Evolutionary conservation across 257 asterid species (phyloP).

Genomic region (Linderniella brevidens): DNA sequence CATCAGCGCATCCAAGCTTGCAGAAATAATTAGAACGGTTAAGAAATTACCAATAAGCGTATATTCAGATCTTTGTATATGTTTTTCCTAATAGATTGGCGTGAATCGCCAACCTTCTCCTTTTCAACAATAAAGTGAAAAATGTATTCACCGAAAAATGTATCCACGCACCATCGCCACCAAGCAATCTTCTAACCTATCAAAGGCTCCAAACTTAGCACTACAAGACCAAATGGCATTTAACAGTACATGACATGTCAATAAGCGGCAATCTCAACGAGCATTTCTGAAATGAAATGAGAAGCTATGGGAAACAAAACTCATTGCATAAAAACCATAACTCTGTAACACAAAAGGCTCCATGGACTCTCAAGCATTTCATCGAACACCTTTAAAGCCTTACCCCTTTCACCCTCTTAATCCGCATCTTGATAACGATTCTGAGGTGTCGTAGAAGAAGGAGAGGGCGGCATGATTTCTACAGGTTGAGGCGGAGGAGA

Average conservation of each 20-base stretch:
- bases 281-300: slow-evolving; percentile 6
- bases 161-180: slow-evolving; percentile 92
- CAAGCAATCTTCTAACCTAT: slow-evolving; percentile 63
- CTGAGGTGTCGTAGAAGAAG: no score
- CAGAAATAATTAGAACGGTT: no score
- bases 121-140: slow-evolving; percentile 62
- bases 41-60: slow-evolving; percentile 51
- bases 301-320: neutral
- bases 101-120: slow-evolving; percentile 88
- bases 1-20: no score
- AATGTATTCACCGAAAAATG: slow-evolving; percentile 49
- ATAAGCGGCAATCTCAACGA: no score
- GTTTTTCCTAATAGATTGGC: slow-evolving; percentile 75
- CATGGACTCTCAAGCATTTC: slow-evolving; percentile 42
- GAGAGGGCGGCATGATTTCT: no score
- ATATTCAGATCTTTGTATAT: slow-evolving; percentile 88
- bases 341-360: slow-evolving; percentile 45
- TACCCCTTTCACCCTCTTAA: no score
- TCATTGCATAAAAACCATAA: neutral
- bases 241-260: no score
- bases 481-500: no score
- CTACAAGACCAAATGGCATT: no score
- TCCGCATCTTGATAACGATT: no score
- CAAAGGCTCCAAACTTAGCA: neutral
- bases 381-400: no score